These are phyloP conservation scores for Saprolegnia diclina DNA, from an alignment of 352 stramenopile species.

Conservation along the genomic window DNA sequence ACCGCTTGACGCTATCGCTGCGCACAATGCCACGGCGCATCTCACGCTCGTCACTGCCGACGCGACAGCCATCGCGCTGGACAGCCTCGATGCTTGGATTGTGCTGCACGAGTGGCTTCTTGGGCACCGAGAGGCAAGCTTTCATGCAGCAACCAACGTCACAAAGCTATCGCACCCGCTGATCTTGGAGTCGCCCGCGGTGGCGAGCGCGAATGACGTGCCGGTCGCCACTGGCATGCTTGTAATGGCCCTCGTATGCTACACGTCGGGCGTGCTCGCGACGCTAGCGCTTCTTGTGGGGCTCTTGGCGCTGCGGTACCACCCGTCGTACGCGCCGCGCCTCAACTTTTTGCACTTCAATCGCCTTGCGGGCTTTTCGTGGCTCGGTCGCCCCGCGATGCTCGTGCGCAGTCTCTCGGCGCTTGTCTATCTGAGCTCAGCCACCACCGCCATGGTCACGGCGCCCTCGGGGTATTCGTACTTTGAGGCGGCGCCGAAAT, in stretches of 20 bases:
- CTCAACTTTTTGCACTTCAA: not conserved
- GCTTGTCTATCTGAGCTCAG: not conserved
- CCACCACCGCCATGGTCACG: not conserved
- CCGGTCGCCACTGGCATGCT: not conserved
- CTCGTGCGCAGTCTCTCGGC: not conserved
- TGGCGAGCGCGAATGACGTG: not conserved
- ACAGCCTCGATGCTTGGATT: not conserved
- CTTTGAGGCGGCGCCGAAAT: not conserved
- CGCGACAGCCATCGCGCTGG: not conserved
- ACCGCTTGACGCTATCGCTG: not conserved
- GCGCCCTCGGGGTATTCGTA: not conserved
- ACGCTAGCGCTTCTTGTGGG: not conserved
- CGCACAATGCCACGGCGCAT: not conserved
- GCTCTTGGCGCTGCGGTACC: not conserved
- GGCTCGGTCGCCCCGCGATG: not conserved
- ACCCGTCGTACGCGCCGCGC: not conserved
- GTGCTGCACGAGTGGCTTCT: not conserved
- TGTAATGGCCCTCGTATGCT: not conserved
- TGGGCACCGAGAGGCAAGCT: constrained; percentile 1
- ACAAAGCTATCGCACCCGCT: too few species aligned
- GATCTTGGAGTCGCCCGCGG: too few species aligned
- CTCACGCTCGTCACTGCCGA: not conserved
- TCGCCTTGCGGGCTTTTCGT: not conserved
- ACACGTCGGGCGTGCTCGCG: not conserved
- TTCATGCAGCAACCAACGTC: not conserved